Percentiles rank a stretch among this genome's conserved stretches.
Conservation (phyloP, 257 asterid genomes). For the Salvia hispanica region DNA sequence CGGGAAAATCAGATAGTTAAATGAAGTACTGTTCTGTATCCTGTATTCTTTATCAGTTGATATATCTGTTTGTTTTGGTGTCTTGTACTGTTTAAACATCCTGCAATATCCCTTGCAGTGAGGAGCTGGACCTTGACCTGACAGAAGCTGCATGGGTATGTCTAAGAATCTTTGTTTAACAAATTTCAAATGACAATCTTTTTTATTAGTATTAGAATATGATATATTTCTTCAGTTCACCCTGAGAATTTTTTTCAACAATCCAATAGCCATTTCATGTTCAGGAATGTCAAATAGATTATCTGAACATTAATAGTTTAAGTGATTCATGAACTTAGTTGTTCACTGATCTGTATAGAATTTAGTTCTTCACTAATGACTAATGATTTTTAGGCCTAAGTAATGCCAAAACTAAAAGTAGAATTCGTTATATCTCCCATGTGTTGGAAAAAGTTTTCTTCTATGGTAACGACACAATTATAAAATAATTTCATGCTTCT, state of each 20-base stretch:
- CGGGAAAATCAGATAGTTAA: background rate
- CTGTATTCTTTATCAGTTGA: conserved; percentile 8
- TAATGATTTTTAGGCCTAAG: background rate
- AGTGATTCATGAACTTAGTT: background rate
- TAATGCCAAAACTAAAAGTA: background rate
- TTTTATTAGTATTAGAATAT: background rate
- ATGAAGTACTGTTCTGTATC: conserved; percentile 7
- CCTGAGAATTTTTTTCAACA: background rate
- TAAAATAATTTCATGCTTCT: background rate
- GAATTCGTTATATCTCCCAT: background rate
- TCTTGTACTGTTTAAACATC: conserved; percentile 14
- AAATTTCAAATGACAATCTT: conserved; percentile 16
- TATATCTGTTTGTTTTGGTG: conserved; percentile 13
- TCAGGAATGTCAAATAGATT: background rate
- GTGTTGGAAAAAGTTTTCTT: background rate
- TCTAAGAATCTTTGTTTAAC: conserved; percentile 27
- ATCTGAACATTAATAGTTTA: too few relatives aligned
- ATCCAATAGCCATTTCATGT: background rate
- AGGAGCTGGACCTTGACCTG: conserved; percentile 86
- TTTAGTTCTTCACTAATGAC: background rate
- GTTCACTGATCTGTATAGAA: background rate
- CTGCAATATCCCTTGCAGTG: conserved; percentile 60
- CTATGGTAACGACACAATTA: background rate
- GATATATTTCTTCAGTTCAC: conserved; percentile 14
- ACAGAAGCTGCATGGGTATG: conserved; percentile 98